Conservation (phyloP, 768 basidiomycete genomes). For the Erythrobasidium yunnanense region DNA sequence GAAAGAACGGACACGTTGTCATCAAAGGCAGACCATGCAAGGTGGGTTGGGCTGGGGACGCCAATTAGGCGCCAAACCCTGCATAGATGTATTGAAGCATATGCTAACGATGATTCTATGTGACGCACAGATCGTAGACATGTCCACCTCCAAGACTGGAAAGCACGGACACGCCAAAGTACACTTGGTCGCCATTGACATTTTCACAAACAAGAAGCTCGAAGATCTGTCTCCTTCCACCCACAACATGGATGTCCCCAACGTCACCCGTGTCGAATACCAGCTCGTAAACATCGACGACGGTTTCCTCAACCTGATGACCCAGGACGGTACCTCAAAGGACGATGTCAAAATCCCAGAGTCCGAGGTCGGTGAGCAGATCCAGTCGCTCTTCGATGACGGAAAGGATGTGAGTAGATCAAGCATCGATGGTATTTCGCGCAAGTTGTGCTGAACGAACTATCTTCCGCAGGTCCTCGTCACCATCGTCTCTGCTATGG, state of each 20-base stretch:
- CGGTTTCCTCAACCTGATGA: constrained; percentile 67
- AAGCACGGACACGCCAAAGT: constrained; percentile 99
- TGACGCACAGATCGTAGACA: constrained; percentile 78
- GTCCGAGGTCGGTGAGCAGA: constrained; percentile 62
- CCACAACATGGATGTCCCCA: constrained; percentile 99
- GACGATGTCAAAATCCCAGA: constrained; percentile 94
- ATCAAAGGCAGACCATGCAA: constrained; percentile 98
- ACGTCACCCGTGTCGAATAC: constrained; percentile 81
- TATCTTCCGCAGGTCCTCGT: too few species aligned
- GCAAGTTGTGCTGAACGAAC: neutral
- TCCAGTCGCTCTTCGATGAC: constrained; percentile 60
- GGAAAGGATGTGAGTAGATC: too few species aligned
- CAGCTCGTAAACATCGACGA: constrained; percentile 53
- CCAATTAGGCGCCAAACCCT: neutral
- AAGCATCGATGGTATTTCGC: constrained; percentile 24
- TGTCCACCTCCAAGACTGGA: constrained; percentile 99
- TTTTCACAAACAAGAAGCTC: constrained; percentile 96
- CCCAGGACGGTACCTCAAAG: constrained; percentile 51
- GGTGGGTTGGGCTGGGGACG: constrained; percentile 36
- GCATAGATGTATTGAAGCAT: too few species aligned
- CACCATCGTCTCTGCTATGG: constrained; percentile 79
- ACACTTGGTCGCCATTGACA: constrained; percentile 92
- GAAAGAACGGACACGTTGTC: constrained; percentile 59
- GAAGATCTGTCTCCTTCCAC: constrained; percentile 77
- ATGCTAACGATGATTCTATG: too few species aligned